Percentiles rank a stretch among this genome's conserved stretches.
Evolutionary conservation across 768 basidiomycete species (phyloP).

Genomic region (Kondoa subrosea): DNA sequence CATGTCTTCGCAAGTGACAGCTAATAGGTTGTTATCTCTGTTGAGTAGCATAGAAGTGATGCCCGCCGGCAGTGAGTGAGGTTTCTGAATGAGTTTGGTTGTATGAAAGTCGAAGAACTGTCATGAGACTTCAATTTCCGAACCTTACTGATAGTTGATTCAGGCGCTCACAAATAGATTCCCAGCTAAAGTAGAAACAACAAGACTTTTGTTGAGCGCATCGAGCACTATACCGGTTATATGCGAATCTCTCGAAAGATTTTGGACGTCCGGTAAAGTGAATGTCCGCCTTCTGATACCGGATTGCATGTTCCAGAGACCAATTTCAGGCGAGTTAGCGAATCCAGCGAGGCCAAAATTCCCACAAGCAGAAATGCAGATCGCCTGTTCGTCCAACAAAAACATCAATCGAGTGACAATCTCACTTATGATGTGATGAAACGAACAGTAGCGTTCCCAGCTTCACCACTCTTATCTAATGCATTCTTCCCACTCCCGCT

Average conservation of each 20-base stretch:
- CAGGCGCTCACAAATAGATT: constrained; percentile 59
- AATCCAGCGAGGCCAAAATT: constrained; percentile 82
- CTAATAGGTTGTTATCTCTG: constrained; percentile 67
- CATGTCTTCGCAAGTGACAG: constrained; percentile 69
- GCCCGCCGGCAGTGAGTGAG: constrained; percentile 50
- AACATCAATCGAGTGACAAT: not conserved
- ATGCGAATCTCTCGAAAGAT: constrained; percentile 30
- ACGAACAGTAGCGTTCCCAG: constrained; percentile 45
- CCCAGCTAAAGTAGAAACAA: constrained; percentile 77
- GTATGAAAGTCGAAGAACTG: constrained; percentile 97
- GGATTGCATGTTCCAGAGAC: constrained; percentile 95
- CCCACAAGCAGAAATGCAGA: constrained; percentile 82
- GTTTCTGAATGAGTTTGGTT: constrained; percentile 48
- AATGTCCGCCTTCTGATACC: constrained; percentile 69
- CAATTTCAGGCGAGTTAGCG: constrained; percentile 52
- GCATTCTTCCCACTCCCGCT: constrained; percentile 5
- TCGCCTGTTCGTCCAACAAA: constrained; percentile 36
- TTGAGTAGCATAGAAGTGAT: constrained; percentile 59
- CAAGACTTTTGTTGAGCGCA: constrained; percentile 58
- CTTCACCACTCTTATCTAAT: not conserved
- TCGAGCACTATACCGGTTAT: constrained; percentile 76
- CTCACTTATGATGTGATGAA: constrained; percentile 11
- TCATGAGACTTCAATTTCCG: constrained; percentile 5
- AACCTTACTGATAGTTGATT: not conserved
- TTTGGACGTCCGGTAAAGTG: constrained; percentile 24